These are phyloP conservation scores for Phialophora expanda DNA, from an alignment of 2,329 filamentous ascomycete species.

Conservation along the genomic window DNA sequence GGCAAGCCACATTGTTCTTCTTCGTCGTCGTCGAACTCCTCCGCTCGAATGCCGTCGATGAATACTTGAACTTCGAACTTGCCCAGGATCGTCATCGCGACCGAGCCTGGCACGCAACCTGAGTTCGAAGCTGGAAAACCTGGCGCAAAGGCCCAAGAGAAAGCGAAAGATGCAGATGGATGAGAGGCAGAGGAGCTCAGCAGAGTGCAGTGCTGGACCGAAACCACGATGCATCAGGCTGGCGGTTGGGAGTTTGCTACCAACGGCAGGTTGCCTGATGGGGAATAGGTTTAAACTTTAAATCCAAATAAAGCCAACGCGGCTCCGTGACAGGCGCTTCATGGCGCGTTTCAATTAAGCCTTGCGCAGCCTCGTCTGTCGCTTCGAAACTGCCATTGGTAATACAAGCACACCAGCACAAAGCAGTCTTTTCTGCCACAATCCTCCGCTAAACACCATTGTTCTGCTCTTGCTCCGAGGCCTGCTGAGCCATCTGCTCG, in stretches of 20 bases:
- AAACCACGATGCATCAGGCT: background rate
- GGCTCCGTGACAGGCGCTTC: background rate
- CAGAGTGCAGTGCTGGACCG: background rate
- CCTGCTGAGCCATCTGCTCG: conserved; percentile 28
- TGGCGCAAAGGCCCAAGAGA: background rate
- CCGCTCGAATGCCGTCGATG: conserved; percentile 33
- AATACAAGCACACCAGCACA: background rate
- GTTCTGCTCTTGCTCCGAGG: background rate
- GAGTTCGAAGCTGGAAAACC: background rate
- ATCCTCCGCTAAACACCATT: background rate
- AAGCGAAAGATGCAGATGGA: background rate
- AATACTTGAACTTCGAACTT: conserved; percentile 14
- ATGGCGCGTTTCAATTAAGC: background rate
- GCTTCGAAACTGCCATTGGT: background rate
- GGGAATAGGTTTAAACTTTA: background rate
- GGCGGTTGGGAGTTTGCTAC: background rate
- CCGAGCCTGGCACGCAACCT: background rate
- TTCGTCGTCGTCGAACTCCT: conserved; percentile 40
- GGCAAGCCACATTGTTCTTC: background rate
- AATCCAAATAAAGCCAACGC: background rate
- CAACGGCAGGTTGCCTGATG: background rate
- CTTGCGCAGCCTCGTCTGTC: background rate
- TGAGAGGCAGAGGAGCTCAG: background rate
- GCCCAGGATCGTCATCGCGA: conserved; percentile 12
- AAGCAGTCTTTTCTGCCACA: background rate